phyloP scores from a whole-genome alignment of 2,329 filamentous ascomycete genomes.

The Blastomyces emzantsi region DNA sequence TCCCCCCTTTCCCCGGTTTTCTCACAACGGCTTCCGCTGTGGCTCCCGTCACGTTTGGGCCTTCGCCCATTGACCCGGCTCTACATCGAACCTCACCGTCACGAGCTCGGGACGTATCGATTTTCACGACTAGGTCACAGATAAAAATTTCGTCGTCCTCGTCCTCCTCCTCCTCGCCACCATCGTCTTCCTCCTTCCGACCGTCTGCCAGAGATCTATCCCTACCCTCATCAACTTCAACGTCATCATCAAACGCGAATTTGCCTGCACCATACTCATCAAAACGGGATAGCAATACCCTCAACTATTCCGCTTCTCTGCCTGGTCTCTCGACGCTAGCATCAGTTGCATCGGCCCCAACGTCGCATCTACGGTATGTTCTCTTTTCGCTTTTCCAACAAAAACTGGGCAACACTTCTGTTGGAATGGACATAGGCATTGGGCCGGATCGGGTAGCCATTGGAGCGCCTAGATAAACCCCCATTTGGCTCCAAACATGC shows the following conservation, averaged over 20 bases:
- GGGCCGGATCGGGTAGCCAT: constrained; percentile 1
- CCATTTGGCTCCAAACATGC: neutral
- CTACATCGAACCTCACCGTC: constrained; percentile 40
- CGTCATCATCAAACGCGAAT: constrained; percentile 34
- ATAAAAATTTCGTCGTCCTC: constrained; percentile 39
- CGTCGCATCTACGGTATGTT: constrained; percentile 45
- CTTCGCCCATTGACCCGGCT: constrained; percentile 47
- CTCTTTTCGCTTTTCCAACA: constrained; percentile 15
- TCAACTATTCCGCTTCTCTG: constrained; percentile 38
- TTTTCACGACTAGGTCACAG: constrained; percentile 37
- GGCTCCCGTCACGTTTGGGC: constrained; percentile 51
- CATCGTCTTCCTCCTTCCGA: constrained; percentile 41
- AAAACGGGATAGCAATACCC: constrained; percentile 21
- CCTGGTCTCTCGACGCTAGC: constrained; percentile 50
- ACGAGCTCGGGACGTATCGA: constrained; percentile 27
- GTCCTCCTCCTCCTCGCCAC: constrained; percentile 37
- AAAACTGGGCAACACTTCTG: neutral
- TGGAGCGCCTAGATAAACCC: neutral
- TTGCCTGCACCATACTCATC: constrained; percentile 26
- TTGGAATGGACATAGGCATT: neutral
- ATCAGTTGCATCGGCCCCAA: constrained; percentile 46
- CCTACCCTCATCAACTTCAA: constrained; percentile 45
- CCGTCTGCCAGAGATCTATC: constrained; percentile 41
- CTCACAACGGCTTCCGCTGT: constrained; percentile 49
- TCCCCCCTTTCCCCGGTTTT: constrained; percentile 25